Evolutionary conservation across 768 basidiomycete species (phyloP).

Genomic region (Tricholoma flavovirens): DNA sequence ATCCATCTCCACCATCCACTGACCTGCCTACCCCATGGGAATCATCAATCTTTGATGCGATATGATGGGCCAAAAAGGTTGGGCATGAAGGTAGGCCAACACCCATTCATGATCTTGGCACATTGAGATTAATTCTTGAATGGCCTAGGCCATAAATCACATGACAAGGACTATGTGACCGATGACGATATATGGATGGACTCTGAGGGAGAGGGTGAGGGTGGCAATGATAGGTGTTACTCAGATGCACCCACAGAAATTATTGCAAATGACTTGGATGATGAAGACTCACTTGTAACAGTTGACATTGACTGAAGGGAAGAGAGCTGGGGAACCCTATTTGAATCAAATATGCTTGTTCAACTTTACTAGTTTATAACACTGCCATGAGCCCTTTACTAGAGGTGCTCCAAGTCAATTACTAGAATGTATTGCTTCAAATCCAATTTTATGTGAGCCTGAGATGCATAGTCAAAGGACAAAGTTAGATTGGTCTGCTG

Average conservation of each 20-base stretch:
- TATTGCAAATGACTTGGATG: not conserved
- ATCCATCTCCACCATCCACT: not conserved
- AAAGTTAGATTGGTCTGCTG: slow-evolving; percentile 38
- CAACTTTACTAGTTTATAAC: no score
- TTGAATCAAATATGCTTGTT: no score
- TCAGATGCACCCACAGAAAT: not conserved
- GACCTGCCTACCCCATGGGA: not conserved
- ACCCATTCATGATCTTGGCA: not conserved
- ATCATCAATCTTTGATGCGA: not conserved
- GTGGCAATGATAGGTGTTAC: not conserved
- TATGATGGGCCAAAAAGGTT: not conserved
- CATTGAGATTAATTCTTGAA: not conserved
- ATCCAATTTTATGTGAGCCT: no score
- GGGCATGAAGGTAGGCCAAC: not conserved
- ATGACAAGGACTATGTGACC: not conserved
- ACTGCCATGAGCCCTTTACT: no score
- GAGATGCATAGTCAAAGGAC: no score
- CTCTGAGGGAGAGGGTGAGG: not conserved
- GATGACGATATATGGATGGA: not conserved
- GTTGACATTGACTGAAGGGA: not conserved
- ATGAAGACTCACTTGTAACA: not conserved
- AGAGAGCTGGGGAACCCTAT: no score
- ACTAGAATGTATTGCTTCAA: no score
- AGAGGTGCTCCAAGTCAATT: no score
- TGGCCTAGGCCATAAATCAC: not conserved